Conservation (phyloP, 75 land plant species). For the Pinus taeda region DNA sequence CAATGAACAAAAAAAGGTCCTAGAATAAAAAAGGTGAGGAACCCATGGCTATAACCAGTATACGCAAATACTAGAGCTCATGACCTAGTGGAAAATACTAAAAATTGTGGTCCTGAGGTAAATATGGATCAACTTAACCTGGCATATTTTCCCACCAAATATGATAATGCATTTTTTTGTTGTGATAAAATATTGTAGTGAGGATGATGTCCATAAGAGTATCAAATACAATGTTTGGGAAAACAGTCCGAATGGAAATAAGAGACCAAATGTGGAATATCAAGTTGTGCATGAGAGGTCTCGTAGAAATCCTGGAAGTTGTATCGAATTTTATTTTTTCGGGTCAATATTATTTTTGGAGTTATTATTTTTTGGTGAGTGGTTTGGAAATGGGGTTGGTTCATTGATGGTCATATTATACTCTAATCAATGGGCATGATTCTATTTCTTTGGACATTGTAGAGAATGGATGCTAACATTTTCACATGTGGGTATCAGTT, state of each 20-base stretch:
- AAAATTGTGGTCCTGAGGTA: background rate
- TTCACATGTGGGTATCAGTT: constrained; percentile 18
- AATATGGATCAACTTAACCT: constrained; percentile 42
- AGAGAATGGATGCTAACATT: background rate
- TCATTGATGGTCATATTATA: background rate
- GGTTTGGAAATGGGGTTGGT: background rate
- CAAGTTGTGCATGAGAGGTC: constrained; percentile 37
- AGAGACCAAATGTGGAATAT: constrained; percentile 48
- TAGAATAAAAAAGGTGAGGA: constrained; percentile 44
- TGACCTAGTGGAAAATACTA: background rate
- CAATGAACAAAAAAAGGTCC: constrained; percentile 75
- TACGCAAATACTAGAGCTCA: constrained; percentile 18
- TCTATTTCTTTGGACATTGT: background rate
- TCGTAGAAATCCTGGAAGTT: constrained; percentile 33
- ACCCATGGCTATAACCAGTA: constrained; percentile 21
- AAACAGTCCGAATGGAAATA: constrained; percentile 69
- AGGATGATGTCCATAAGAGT: constrained; percentile 72
- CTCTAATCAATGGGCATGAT: background rate
- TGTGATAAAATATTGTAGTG: constrained; percentile 69
- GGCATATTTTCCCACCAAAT: constrained; percentile 31
- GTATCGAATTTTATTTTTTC: constrained; percentile 58
- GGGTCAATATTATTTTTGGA: constrained; percentile 19
- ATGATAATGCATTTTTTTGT: constrained; percentile 49
- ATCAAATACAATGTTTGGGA: constrained; percentile 70
- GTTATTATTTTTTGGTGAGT: background rate